Evolutionary conservation across 768 basidiomycete species (phyloP), one percentile per base, ranked within the genome.

Genomic region (Kwoniella sp.): DNA sequence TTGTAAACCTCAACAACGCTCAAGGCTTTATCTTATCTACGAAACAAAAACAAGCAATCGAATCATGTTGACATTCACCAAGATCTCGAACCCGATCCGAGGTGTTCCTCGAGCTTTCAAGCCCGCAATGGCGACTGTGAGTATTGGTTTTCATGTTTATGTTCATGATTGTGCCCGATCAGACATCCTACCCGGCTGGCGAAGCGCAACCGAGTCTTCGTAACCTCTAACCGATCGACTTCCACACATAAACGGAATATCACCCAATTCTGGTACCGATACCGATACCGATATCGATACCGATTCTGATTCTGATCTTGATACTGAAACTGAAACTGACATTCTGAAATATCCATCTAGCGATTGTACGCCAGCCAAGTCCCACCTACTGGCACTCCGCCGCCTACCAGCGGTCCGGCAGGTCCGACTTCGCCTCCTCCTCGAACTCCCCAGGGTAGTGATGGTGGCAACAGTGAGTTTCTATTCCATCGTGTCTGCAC

Each of bases 231-330:
- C 38, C 38, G 11, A 9, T 41, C 38, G 20, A 9, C 38, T 41
- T 9, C 38, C n/a, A n/a, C n/a, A n/a, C n/a, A n/a, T n/a, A n/a
- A n/a, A n/a, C n/a, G n/a, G n/a, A n/a, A n/a, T n/a, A n/a, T n/a
- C n/a, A n/a, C n/a, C n/a, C n/a, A n/a, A n/a, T n/a, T n/a, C n/a
- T n/a, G n/a, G n/a, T n/a, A n/a, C n/a, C n/a, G n/a, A n/a, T n/a
- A n/a, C n/a, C n/a, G n/a, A n/a, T n/a, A 51, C 26, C n/a, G 41
- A 45, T 45, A n/a, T 45, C 41, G n/a, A 45, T 45, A 11, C 41
- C n/a, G 41, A 45, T 45, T 45, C 41, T 45, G 41, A 45, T 45
- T 45, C 41, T 45, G 41, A 45, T 45, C 41, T n/a, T 45, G 41
- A 45, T 45, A n/a, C n/a, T n/a, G n/a, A n/a, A n/a, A n/a, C n/a